phyloP scores from a whole-genome alignment of 2,329 filamentous ascomycete genomes.

The Monosporascus sp. region DNA sequence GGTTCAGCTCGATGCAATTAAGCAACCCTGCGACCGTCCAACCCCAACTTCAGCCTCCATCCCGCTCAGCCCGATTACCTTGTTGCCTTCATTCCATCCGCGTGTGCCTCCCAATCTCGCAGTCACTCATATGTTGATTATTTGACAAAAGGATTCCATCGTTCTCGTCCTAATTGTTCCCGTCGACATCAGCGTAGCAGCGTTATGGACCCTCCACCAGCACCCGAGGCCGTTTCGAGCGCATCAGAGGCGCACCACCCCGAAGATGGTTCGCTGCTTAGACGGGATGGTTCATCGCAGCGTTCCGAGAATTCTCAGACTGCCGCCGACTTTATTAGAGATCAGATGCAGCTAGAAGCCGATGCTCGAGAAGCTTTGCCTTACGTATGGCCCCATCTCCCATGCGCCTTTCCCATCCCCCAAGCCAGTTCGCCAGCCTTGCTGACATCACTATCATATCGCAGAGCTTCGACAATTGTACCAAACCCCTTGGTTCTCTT shows the following conservation, averaged over 20 bases:
- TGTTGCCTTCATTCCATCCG: not conserved
- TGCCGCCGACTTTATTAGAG: constrained; percentile 76
- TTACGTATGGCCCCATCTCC: constrained; percentile 57
- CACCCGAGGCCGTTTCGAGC: constrained; percentile 20
- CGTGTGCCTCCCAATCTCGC: not conserved
- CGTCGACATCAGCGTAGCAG: not conserved
- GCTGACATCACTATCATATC: constrained; percentile 7
- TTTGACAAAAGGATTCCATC: not conserved
- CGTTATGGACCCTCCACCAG: constrained; percentile 31
- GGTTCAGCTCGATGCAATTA: not conserved
- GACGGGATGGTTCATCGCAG: constrained; percentile 56
- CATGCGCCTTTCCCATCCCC: not conserved
- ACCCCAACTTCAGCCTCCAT: not conserved
- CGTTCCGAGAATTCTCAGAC: constrained; percentile 60
- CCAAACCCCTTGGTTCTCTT: constrained; percentile 79
- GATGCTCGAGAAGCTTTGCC: constrained; percentile 93
- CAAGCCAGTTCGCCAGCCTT: constrained; percentile 12
- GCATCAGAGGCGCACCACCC: constrained; percentile 11
- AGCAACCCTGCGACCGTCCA: not conserved
- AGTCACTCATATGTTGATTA: not conserved
- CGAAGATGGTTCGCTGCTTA: constrained; percentile 24
- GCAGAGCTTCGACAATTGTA: constrained; percentile 93
- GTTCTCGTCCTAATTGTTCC: not conserved
- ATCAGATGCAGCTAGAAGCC: constrained; percentile 84
- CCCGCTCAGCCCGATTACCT: not conserved